These are phyloP conservation scores for Oryza meridionalis DNA, from an alignment of 176 grass and related monocot species.

Conservation along the genomic window DNA sequence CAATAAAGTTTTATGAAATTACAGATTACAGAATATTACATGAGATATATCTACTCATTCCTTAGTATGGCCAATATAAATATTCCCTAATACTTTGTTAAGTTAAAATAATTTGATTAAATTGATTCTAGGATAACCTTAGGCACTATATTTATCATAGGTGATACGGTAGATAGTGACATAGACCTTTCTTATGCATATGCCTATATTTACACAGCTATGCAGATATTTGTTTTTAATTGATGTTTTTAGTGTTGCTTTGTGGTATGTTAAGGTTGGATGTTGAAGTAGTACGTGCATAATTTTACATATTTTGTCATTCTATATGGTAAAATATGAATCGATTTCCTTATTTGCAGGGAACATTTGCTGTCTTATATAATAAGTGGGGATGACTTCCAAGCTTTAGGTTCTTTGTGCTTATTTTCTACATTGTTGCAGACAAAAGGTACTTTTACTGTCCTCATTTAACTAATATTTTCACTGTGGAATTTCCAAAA, in stretches of 20 bases:
- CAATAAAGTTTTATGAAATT: neutral
- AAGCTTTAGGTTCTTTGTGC: slow-evolving; percentile 96
- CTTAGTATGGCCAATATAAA: neutral
- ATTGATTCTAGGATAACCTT: slow-evolving; percentile 6
- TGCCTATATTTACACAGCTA: neutral
- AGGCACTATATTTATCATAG: neutral
- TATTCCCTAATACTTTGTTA: slow-evolving; percentile 18
- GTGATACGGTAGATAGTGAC: neutral
- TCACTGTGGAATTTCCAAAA: slow-evolving; percentile 18
- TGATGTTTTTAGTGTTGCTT: slow-evolving; percentile 9
- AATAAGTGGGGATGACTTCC: slow-evolving; percentile 56
- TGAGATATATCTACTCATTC: neutral
- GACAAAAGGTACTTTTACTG: slow-evolving; percentile 78
- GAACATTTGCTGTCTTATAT: slow-evolving; percentile 89
- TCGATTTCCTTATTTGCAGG: slow-evolving; percentile 57
- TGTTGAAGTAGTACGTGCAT: slow-evolving; percentile 13
- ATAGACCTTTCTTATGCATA: neutral
- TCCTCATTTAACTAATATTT: slow-evolving; percentile 27
- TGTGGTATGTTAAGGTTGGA: slow-evolving; percentile 8
- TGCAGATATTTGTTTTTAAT: neutral
- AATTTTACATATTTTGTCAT: slow-evolving; percentile 22
- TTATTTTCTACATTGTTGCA: slow-evolving; percentile 93
- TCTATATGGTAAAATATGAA: slow-evolving; percentile 9
- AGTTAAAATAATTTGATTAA: slow-evolving; percentile 15
- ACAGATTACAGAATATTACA: neutral